phyloP scores from a whole-genome alignment of 768 basidiomycete genomes.

The Tulasnella sp. region DNA sequence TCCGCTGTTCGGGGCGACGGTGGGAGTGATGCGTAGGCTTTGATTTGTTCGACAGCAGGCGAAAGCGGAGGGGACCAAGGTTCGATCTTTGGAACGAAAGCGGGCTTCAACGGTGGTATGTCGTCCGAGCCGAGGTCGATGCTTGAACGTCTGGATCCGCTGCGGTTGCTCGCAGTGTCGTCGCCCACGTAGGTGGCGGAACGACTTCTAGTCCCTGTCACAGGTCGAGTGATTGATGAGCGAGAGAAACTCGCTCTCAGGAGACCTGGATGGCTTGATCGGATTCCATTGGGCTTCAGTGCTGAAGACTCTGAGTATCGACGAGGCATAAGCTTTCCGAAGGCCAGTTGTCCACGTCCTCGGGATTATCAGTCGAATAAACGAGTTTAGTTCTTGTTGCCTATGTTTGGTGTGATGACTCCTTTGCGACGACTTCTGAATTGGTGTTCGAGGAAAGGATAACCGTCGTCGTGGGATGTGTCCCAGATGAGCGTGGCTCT shows the following conservation, averaged over 20 bases:
- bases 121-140: not conserved
- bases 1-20: conserved; percentile 2
- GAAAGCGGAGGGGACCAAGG: conserved; percentile 23
- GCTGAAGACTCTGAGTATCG: conserved; percentile 7
- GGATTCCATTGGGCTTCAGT: not conserved
- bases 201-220: conserved; percentile 11
- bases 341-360: not conserved
- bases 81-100: conserved; percentile 18
- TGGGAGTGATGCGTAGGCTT: conserved; percentile 24
- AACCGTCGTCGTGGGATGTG: not conserved
- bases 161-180: not conserved
- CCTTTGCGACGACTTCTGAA: not conserved
- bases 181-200: conserved; percentile 21
- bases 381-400: not conserved
- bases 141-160: not conserved
- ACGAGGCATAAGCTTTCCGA: conserved; percentile 4
- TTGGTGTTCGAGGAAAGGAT: not conserved
- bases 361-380: not conserved
- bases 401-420: not conserved
- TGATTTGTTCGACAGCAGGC: conserved; percentile 8
- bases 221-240: not conserved
- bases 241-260: not conserved
- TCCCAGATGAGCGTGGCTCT: not conserved
- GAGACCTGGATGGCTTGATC: not conserved
- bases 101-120: not conserved